Evolutionary conservation across 164 flowering plant genomes (phyloP), one percentile per base, ranked within the genome.

Genomic region (Echeveria elegans): DNA sequence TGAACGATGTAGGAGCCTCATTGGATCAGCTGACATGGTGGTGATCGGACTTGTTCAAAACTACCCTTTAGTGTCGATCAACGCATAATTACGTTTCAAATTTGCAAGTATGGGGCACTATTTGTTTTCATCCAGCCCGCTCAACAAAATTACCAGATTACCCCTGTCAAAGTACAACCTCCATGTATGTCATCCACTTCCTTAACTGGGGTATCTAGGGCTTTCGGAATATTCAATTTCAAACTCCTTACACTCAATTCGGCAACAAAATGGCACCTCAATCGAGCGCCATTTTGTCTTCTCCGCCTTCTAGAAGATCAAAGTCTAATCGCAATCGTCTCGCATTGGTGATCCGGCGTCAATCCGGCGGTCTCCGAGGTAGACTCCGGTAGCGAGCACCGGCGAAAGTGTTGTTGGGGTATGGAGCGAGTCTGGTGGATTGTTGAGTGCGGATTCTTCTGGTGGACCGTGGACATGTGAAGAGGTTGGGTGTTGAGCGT

Each of bases 281-380:
- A 29, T 26, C 61, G 19, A 56, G 32, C 61, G 61, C 61, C 61
- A 56, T 56, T 56, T 56, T 32, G 61, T 56, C n/a, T n/a, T n/a
- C n/a, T n/a, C n/a, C n/a, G n/a, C n/a, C 61, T 1, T 26, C 61
- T 19, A 56, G 32, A 14, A 56, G 61, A 15, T 28, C 31, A 15
- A 56, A 56, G 14, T 56, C 2, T 23, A 56, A 56, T 29, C 61
- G 30, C 61, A 28, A 28, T 28, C 32, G 30, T 19, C 61, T 56
- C 31, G 61, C 61, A 56, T 56, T 56, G 61, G 32, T 56, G 61
- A 56, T 56, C 61, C 61, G 61, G 26, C 61, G 5, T 28, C 61
- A 19, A 56, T 56, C 61, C 61, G 61, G 61, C 31, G 61, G 32
- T 56, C 61, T 0, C 32, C 61, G 4, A 28, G 61, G 28, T 56